Base-by-base conservation (phyloP, 2,329 filamentous ascomycete species). In the Juglanconis juglandina region DNA sequence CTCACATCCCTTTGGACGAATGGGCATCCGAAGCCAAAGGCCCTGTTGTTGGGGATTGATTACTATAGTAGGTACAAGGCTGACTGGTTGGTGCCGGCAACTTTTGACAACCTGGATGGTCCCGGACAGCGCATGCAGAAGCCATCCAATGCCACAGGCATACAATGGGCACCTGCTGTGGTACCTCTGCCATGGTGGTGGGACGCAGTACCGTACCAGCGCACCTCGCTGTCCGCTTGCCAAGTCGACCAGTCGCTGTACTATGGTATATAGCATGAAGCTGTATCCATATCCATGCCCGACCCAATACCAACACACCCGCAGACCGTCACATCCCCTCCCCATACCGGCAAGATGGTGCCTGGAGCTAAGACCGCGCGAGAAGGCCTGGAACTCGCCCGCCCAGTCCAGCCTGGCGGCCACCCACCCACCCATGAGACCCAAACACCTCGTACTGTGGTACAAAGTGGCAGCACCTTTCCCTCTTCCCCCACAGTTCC, bases 341-440 rank as follows among this genome's bases (percentile, higher is more conserved):
- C 33, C 17, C 14, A 17, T 32, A 9, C 33, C 30, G 37, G 34
- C 35, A 37, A 46, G 51, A 32, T 48, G 44, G 61, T 63, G 61
- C 61, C 61, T 63, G 61, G 58, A 55, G 56, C 61, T 63, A 63
- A 33, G 46, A 53, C 58, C 54, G 53, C 51, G 58, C 50, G 53
- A 57, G 58, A 58, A 47, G 44, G 44, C 44, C 44, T 47, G 44
- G 44, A 47, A 47, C 44, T 30, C 5, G 44, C 44, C 44, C 17
- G 17, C 13, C 17, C 44, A 17, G 9, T 47, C 53, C 44, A 42
- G 42, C 53, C 50, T 41, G 49, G 44, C 49, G 44, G 46, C 55
- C 55, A 51, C 46, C 47, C 13, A 47, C 37, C 48, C 52, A 55
- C 39, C 52, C 49, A 42, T 7, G 41, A 44, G 57, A 57, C 60